Base-by-base conservation (phyloP, 768 basidiomycete species). In the Lepiota brunneoincarnata region DNA sequence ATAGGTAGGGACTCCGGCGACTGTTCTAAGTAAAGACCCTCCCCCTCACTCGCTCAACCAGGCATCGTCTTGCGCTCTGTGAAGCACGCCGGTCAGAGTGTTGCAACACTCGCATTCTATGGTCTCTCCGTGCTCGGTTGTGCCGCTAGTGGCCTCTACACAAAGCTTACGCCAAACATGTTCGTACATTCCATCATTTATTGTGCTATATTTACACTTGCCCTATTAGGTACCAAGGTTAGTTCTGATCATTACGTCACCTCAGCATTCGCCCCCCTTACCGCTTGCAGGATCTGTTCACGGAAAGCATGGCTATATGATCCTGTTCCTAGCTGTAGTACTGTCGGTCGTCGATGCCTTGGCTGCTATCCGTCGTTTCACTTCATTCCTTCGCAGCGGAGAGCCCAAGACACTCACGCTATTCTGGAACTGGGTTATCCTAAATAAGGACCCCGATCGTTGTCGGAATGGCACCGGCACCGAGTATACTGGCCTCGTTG, bases 21-120 rank as follows among this genome's bases (percentile, higher is more conserved):
- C 40, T 42, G 37, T 31, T 17, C 18, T 11, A 34, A 35, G 28
- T 24, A 49, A 31, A 43, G 44, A 53, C 40, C 36, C 41, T 12
- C n/a, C 48, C 17, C 51, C 42, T 36, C 40, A 44, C 49, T 48
- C 39, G 28, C 7, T 34, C 43, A n/a, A 9, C 18, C 28, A 96
- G 94, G 82, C 26, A 90, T 96, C 56, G 82, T 84, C 1, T 75
- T 97, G 56, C 84, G 93, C 31, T 85, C 89, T 14, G 85, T 87
- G 0, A 84, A 84, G 45, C 87, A 92, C 62, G 71, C 85, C 0
- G 80, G 77, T 59, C 85, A 86, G 51, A 75, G 76, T 20, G 44
- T 87, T 14, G 75, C 77, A 6, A 77, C 86, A n/a, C 46, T 81
- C 24, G 71, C 73, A 0, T 94, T 93, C 70, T 87, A 87, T 64